Evolutionary conservation across 495 filamentous ascomycete genomes (phyloP).

Genomic region (Lentithecium fluviatile): DNA sequence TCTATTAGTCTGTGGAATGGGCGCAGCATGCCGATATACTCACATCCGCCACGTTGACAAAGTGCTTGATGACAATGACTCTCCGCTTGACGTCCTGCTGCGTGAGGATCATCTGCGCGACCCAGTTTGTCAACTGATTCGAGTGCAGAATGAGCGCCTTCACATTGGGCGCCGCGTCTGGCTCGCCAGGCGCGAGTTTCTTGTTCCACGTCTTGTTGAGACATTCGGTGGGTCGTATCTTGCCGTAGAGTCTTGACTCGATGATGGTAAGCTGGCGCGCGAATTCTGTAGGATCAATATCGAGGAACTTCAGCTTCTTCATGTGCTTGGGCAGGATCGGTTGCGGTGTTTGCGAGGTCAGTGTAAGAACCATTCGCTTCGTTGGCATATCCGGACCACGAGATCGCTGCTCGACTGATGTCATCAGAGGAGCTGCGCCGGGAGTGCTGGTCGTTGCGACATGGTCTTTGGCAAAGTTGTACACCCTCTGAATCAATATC

Average conservation of each 20-base stretch:
- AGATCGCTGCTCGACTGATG: slow-evolving; percentile 81
- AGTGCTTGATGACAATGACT: slow-evolving; percentile 97
- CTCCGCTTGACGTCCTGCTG: slow-evolving; percentile 92
- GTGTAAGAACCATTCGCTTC: slow-evolving; percentile 81
- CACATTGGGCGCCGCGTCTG: slow-evolving; percentile 90
- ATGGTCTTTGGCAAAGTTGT: slow-evolving; percentile 85
- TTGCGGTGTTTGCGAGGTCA: slow-evolving; percentile 68
- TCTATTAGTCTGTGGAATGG: slow-evolving; percentile 6
- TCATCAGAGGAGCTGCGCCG: slow-evolving; percentile 75
- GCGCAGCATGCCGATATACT: slow-evolving; percentile 36
- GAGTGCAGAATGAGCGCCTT: slow-evolving; percentile 96
- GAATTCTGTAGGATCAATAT: slow-evolving; percentile 94
- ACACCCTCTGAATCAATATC: slow-evolving; percentile 80
- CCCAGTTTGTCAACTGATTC: slow-evolving; percentile 98
- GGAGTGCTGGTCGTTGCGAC: slow-evolving; percentile 91
- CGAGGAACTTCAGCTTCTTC: slow-evolving; percentile 98
- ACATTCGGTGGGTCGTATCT: slow-evolving; percentile 93
- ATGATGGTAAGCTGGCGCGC: slow-evolving; percentile 96
- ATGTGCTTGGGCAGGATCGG: slow-evolving; percentile 98
- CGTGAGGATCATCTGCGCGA: slow-evolving; percentile 98
- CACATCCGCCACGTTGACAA: slow-evolving; percentile 93
- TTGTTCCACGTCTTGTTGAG: slow-evolving; percentile 98
- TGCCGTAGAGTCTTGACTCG: slow-evolving; percentile 89
- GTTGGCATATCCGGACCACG: slow-evolving; percentile 82
- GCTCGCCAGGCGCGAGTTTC: slow-evolving; percentile 76